A percentile compares a stretch with the other conserved stretches of the same genome.
phyloP scores from a whole-genome alignment of 1,139 yeast genomes.

The Lodderomyces parapsilosis region DNA sequence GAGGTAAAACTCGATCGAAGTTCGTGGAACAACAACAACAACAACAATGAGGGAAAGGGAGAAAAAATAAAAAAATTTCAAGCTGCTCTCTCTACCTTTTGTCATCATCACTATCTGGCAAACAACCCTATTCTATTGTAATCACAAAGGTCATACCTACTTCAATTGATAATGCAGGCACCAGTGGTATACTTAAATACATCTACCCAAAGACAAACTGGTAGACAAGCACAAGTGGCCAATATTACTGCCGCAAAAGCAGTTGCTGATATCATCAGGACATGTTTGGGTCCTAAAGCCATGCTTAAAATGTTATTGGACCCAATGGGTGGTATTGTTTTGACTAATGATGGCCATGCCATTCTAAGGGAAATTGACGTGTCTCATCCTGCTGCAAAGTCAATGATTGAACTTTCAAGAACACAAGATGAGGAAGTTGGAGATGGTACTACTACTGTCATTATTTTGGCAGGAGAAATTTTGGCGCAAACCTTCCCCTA shows the following conservation, averaged over 20 bases:
- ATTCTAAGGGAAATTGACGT: constrained; percentile 86
- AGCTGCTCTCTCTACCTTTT: too few species aligned
- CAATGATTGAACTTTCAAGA: constrained; percentile 95
- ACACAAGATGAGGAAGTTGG: constrained; percentile 99
- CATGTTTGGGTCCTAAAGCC: constrained; percentile 99
- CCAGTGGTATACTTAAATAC: constrained; percentile 63
- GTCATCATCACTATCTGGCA: too few species aligned
- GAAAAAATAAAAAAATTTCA: constrained; percentile 3
- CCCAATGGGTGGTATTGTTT: constrained; percentile 98
- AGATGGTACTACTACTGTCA: constrained; percentile 97
- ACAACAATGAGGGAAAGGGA: constrained; percentile 1
- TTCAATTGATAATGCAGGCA: constrained; percentile 37
- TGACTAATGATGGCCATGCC: constrained; percentile 98
- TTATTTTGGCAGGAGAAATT: constrained; percentile 93
- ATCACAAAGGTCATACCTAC: too few species aligned
- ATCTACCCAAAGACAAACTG: constrained; percentile 89
- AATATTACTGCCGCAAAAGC: constrained; percentile 99
- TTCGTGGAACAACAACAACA: constrained; percentile 1
- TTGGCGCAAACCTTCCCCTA: constrained; percentile 94
- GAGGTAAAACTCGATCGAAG: too few species aligned
- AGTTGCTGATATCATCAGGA: constrained; percentile 93
- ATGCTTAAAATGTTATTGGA: constrained; percentile 97
- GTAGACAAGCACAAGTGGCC: constrained; percentile 95
- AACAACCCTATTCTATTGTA: too few species aligned
- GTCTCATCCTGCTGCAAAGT: constrained; percentile 97